Base-by-base conservation (phyloP, 805 yeast genomes). In the Candida ortonii region DNA sequence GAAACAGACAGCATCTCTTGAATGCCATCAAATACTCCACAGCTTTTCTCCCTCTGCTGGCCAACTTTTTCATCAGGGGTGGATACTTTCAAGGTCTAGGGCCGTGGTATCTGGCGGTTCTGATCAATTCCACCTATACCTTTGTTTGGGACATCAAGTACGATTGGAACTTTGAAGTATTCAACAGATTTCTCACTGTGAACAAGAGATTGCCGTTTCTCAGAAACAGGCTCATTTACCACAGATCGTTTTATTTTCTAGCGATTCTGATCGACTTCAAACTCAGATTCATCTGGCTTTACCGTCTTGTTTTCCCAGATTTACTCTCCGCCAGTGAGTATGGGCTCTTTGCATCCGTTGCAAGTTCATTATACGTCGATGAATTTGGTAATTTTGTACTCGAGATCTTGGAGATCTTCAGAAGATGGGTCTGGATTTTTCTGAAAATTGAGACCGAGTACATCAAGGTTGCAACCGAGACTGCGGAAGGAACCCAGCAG, bases 381-480 rank as follows among this genome's bases (percentile, higher is more conserved):
- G 84, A 74, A 44, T 58, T 68, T 17, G 89, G 93, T 1, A 71
- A 78, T 37, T 81, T 84, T 43, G 59, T 73, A 8, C 63, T 86
- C 36, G 93, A 89, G 51, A 46, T 76, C 3, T 59, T 89, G 34
- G 98, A 93, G 55, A 66, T 93, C 6, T 46, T 80, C 7, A 71
- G 98, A 61, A 72, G 98, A 53, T 85, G 89, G 78, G 61, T 87
- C 33, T 93, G 99, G 99, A 76, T 88, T 25, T 72, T 85, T 41
- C 65, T 90, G 53, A 81, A 93, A 52, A 62, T 89, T 12, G 97
- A 93, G 47, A 75, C 83, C 19, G 97, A 90, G 53, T 79, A 69
- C 28, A 44, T 60, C 30, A 60, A 59, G 48, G 30, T 44, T 21
- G 41, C 48, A 3, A 31, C 46, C 7, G 47, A 39, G 24, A 11